Evolutionary conservation across 2,329 filamentous ascomycete species (phyloP), one percentile per base, ranked within the genome.

Genomic region (Epicoccum nigrum): DNA sequence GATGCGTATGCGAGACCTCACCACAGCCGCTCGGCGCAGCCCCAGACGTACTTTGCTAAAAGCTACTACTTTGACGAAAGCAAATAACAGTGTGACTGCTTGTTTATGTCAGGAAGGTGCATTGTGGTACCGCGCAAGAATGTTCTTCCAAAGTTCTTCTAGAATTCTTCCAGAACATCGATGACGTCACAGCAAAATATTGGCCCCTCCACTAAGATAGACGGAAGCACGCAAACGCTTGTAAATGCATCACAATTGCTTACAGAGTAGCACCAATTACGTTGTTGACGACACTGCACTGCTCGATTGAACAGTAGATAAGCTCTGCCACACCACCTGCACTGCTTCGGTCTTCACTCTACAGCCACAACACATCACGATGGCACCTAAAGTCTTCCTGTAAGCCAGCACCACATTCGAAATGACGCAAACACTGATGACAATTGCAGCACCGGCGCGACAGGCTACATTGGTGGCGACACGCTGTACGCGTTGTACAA

Each of bases 401-500:
- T 64, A 53, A 23, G 53, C 19, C 13, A 20, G 7, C 21, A 1
- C 17, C 15, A 9, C 9, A 7, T 13, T 3, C 16, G 12, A 3
- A 25, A 11, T 8, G 4, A 4, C 16, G 2, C 28, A n/a, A 4
- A n/a, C 9, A 12, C 40, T 43, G 4, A 43, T 7, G n/a, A 2
- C n/a, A 6, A 9, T 33, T 16, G n/a, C 27, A 69, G 66, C 8
- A 65, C 65, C 1, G 65, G 66, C 15, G 59, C 53, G 11, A 69
- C 66, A 3, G 66, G 66, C 2, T 69, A 68, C 51, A 67, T 71
- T 17, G 67, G 68, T 41, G 68, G 66, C 20, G 78, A 80, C 58
- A 73, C 71, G 1, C 63, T 81, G 1, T 74, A 76, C 52, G 71
- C 69, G 1, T 71, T 81, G 11, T 61, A 72, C 45, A 67, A 74